A percentile compares a stretch with the other conserved stretches of the same genome.
phyloP scores from a whole-genome alignment of 75 land plant genomes.

The Pinus tabuliformis region DNA sequence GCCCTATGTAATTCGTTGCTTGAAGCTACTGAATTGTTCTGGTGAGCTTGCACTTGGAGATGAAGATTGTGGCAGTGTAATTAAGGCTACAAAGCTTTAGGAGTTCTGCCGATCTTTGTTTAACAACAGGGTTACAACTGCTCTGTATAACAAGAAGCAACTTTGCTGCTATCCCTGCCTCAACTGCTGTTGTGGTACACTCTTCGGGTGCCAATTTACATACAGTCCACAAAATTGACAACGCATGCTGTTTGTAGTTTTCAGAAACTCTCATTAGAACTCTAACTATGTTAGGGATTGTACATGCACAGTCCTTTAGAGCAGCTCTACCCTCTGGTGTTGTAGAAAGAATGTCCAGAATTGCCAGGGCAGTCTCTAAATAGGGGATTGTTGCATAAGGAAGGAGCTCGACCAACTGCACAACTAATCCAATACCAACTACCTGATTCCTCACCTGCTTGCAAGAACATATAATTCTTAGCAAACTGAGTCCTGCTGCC shows the following conservation, averaged over 20 bases:
- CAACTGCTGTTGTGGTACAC: slow-evolving; percentile 12
- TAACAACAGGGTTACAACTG: slow-evolving; percentile 18
- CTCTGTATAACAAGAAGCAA: slow-evolving; percentile 17
- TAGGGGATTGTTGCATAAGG: background rate
- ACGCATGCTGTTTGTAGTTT: slow-evolving; percentile 15
- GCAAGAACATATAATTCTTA: slow-evolving; percentile 12
- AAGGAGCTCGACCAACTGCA: slow-evolving; percentile 11
- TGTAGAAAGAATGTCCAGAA: slow-evolving; percentile 11
- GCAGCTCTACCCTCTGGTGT: slow-evolving; percentile 17
- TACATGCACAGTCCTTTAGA: slow-evolving; percentile 15
- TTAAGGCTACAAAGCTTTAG: slow-evolving; percentile 35
- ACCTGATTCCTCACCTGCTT: slow-evolving; percentile 16
- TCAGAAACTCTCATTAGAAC: slow-evolving; percentile 17
- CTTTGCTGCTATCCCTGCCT: slow-evolving; percentile 14
- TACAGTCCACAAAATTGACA: slow-evolving; percentile 19
- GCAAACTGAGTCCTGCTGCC: slow-evolving; percentile 11
- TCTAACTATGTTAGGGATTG: slow-evolving; percentile 12
- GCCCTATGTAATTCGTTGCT: background rate
- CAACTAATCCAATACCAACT: slow-evolving; percentile 14
- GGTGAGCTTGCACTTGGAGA: slow-evolving; percentile 28
- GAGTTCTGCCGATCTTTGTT: slow-evolving; percentile 50
- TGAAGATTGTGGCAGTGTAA: slow-evolving; percentile 29
- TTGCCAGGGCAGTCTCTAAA: slow-evolving; percentile 13
- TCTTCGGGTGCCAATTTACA: slow-evolving; percentile 18
- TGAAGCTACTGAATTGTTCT: slow-evolving; percentile 14